phyloP scores from a whole-genome alignment of 768 basidiomycete genomes.

The Suillus hirtellus region DNA sequence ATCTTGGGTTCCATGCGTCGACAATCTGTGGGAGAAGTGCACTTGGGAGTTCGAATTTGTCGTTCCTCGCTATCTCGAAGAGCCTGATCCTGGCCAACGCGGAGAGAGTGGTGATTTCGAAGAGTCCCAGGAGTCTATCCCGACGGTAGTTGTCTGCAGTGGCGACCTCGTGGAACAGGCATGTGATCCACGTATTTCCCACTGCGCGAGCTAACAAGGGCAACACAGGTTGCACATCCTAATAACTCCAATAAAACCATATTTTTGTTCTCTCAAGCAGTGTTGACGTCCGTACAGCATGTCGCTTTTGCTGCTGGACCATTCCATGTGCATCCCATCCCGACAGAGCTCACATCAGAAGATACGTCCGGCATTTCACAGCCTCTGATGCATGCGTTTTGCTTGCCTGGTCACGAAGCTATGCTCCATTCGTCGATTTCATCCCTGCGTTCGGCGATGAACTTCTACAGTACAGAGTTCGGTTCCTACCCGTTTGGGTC shows the following conservation, averaged over 20 bases:
- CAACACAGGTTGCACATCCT: slow-evolving; percentile 81
- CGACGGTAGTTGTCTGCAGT: slow-evolving; percentile 89
- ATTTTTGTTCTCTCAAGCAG: slow-evolving; percentile 86
- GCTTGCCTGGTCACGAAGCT: slow-evolving; percentile 84
- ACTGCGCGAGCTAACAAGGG: slow-evolving; percentile 14
- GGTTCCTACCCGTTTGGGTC: slow-evolving; percentile 97
- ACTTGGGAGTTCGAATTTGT: slow-evolving; percentile 99
- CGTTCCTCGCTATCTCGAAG: slow-evolving; percentile 82
- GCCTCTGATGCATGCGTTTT: slow-evolving; percentile 87
- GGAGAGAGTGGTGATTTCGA: slow-evolving; percentile 43
- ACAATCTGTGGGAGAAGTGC: slow-evolving; percentile 92
- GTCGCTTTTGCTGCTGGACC: slow-evolving; percentile 95
- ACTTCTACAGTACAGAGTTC: slow-evolving; percentile 86
- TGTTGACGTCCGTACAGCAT: slow-evolving; percentile 92
- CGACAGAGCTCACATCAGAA: slow-evolving; percentile 58
- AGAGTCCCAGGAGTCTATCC: slow-evolving; percentile 60
- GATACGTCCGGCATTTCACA: slow-evolving; percentile 64
- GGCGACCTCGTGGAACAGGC: slow-evolving; percentile 96
- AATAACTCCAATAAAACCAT: slow-evolving; percentile 93
- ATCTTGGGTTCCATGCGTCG: slow-evolving; percentile 98
- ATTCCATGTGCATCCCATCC: slow-evolving; percentile 76
- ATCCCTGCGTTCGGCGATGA: slow-evolving; percentile 87
- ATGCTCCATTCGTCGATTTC: slow-evolving; percentile 68
- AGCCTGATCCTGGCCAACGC: slow-evolving; percentile 36
- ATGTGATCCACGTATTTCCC: slow-evolving; percentile 24